These are phyloP conservation scores for Phialophora expanda DNA, from an alignment of 2,329 filamentous ascomycete species.

Conservation along the genomic window DNA sequence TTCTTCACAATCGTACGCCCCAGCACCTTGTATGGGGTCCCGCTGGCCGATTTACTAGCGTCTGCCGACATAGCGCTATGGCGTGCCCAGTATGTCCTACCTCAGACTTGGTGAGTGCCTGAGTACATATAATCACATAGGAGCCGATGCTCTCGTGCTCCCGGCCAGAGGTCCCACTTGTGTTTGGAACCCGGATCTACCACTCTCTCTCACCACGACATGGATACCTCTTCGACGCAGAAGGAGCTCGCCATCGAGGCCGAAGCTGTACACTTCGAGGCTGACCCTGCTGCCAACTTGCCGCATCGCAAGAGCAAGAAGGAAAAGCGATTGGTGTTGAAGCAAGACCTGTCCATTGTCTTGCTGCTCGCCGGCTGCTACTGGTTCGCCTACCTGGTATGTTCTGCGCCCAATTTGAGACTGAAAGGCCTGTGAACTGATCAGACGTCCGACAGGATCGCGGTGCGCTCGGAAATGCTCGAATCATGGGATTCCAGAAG, in stretches of 20 bases:
- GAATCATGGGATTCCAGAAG: conserved; percentile 18
- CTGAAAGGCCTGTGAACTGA: background rate
- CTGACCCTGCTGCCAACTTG: background rate
- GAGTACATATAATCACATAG: background rate
- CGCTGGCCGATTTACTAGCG: background rate
- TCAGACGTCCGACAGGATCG: conserved; percentile 14
- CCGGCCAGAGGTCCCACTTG: background rate
- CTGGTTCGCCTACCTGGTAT: conserved; percentile 18
- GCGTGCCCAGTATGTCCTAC: background rate
- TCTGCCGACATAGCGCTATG: conserved; percentile 1
- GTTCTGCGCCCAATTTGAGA: background rate
- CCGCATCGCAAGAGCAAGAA: conserved; percentile 8
- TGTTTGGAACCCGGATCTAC: background rate
- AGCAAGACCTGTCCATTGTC: conserved; percentile 13
- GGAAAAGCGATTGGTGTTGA: conserved; percentile 13
- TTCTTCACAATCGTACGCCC: background rate
- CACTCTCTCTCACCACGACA: background rate
- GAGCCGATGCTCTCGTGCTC: background rate
- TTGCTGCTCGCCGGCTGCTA: conserved; percentile 15
- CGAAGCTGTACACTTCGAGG: conserved; percentile 1
- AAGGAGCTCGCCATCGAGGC: conserved; percentile 11
- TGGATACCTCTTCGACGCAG: conserved; percentile 6
- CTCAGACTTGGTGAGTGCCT: background rate
- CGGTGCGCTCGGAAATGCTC: conserved; percentile 18
- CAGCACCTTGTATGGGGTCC: background rate